Evolutionary conservation across 768 basidiomycete species (phyloP).

Genomic region (Mycena kentingensis): DNA sequence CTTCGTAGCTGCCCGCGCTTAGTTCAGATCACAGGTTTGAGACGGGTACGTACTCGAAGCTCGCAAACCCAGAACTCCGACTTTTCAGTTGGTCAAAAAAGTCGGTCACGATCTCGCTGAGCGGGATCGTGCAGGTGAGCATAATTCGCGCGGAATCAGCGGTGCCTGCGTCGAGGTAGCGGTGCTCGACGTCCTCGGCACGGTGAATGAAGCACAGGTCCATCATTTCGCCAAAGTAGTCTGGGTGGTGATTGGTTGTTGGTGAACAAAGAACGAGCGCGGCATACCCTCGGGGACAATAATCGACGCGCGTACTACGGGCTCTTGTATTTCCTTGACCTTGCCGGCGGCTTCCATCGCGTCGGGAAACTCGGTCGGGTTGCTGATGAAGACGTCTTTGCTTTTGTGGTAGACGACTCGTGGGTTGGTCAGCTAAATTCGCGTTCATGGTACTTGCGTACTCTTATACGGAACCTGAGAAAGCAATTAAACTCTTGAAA

Average conservation of each 20-base stretch:
- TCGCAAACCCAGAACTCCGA: conserved; percentile 87
- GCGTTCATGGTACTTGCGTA: too few relatives aligned
- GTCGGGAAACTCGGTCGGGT: conserved; percentile 96
- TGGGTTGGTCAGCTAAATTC: too few relatives aligned
- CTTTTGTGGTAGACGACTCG: conserved; percentile 83
- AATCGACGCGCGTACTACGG: conserved; percentile 90
- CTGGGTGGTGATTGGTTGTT: conserved; percentile 39
- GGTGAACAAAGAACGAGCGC: neutral
- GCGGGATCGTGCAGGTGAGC: conserved; percentile 79
- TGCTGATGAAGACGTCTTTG: conserved; percentile 70
- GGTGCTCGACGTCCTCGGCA: conserved; percentile 80
- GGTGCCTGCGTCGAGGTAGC: conserved; percentile 68
- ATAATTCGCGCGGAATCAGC: conserved; percentile 64
- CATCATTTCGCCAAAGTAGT: conserved; percentile 96
- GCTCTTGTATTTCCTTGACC: conserved; percentile 84
- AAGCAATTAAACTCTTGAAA: conserved; percentile 43
- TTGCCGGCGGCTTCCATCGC: conserved; percentile 57
- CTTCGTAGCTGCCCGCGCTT: conserved; percentile 73
- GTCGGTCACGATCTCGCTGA: conserved; percentile 91
- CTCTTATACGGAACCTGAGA: conserved; percentile 9
- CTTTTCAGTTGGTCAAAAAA: conserved; percentile 96
- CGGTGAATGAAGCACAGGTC: conserved; percentile 86
- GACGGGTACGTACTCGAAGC: conserved; percentile 72
- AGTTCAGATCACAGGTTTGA: neutral
- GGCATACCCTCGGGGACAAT: conserved; percentile 86